Evolutionary conservation across 768 basidiomycete genomes (phyloP).

Genomic region (Tricholoma hemisulphureum): DNA sequence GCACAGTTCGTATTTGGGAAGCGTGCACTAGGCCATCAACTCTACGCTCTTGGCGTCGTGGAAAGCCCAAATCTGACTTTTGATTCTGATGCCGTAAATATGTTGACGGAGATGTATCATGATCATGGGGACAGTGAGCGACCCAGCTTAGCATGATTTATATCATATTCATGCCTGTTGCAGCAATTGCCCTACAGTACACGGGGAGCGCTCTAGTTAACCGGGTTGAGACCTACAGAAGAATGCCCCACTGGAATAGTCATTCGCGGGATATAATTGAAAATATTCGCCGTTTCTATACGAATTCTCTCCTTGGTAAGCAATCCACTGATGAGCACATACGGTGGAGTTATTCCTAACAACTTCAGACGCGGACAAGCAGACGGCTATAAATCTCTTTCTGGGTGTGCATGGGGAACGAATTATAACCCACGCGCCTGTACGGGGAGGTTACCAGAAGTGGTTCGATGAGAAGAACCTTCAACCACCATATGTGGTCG

Average conservation of each 20-base stretch:
- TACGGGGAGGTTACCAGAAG: conserved; percentile 72
- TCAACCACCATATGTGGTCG: conserved; percentile 60
- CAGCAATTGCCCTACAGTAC: conserved; percentile 93
- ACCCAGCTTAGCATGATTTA: not conserved
- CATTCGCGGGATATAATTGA: conserved; percentile 96
- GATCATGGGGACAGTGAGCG: conserved; percentile 91
- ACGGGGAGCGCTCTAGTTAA: conserved; percentile 96
- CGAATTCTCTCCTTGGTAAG: conserved; percentile 85
- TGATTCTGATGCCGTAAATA: conserved; percentile 92
- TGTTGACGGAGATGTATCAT: conserved; percentile 98
- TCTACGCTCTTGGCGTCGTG: conserved; percentile 91
- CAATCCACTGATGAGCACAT: not conserved
- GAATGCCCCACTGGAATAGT: conserved; percentile 96
- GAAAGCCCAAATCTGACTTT: conserved; percentile 83
- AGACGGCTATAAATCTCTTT: conserved; percentile 96
- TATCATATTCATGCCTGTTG: conserved; percentile 6
- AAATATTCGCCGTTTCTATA: conserved; percentile 91
- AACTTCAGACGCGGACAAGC: conserved; percentile 86
- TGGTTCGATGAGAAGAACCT: conserved; percentile 83
- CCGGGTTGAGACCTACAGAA: conserved; percentile 91
- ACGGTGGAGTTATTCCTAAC: not conserved
- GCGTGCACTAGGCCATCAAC: conserved; percentile 89
- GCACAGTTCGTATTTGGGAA: conserved; percentile 97
- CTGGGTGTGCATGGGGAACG: conserved; percentile 69
- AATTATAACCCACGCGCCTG: conserved; percentile 46